These are phyloP conservation scores for Euphorbia peplus DNA, from an alignment of 345 rosid genomes.

Conservation along the genomic window DNA sequence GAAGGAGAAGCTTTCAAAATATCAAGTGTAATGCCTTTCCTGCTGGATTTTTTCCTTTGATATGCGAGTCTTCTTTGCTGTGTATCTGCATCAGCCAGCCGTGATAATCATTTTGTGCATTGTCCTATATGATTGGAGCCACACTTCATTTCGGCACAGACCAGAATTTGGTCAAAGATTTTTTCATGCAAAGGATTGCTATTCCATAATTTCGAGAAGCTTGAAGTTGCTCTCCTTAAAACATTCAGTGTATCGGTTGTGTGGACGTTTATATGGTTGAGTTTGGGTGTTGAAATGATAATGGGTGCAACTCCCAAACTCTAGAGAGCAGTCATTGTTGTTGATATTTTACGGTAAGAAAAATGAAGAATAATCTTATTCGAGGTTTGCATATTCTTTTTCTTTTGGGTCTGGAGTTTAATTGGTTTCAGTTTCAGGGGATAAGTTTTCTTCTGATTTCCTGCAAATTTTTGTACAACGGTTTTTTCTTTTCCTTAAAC, in stretches of 20 bases:
- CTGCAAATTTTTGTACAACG: slow-evolving; percentile 19
- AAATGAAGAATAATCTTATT: slow-evolving; percentile 1
- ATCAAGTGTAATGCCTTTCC: slow-evolving; percentile 47
- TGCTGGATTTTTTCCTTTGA: slow-evolving; percentile 8
- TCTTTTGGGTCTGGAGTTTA: neutral
- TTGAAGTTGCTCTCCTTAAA: slow-evolving; percentile 19
- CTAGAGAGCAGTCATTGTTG: slow-evolving; percentile 11
- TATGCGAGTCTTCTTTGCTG: slow-evolving; percentile 14
- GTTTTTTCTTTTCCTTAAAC: neutral
- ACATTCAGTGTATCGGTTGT: slow-evolving; percentile 3
- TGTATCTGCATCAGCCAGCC: slow-evolving; percentile 14
- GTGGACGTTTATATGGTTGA: slow-evolving; percentile 6
- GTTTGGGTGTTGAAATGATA: slow-evolving; percentile 18
- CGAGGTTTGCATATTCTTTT: slow-evolving; percentile 8
- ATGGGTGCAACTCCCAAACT: slow-evolving; percentile 25
- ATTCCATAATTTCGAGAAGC: slow-evolving; percentile 21
- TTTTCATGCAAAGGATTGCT: slow-evolving; percentile 21
- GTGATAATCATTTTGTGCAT: slow-evolving; percentile 21
- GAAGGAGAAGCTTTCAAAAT: slow-evolving; percentile 80
- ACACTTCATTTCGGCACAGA: slow-evolving; percentile 21
- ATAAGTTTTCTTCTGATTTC: slow-evolving; percentile 14
- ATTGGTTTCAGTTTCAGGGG: slow-evolving; percentile 1
- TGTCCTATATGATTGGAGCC: slow-evolving; percentile 18
- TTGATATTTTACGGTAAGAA: slow-evolving; percentile 4
- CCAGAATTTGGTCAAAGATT: slow-evolving; percentile 22